Base-by-base conservation (phyloP, 2,329 filamentous ascomycete species). In the Stagonosporopsis chrysanthemi region DNA sequence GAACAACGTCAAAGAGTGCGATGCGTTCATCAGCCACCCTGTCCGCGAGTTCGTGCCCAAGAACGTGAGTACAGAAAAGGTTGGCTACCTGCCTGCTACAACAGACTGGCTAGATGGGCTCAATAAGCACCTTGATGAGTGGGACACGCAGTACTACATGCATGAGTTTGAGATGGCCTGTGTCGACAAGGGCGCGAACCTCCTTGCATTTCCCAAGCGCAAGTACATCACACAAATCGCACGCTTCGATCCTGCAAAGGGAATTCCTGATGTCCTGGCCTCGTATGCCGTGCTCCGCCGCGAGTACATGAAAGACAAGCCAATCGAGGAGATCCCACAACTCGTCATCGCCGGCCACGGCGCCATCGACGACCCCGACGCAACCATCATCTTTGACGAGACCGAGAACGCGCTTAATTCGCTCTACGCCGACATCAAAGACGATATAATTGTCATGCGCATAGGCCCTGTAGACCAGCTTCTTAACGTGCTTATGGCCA, bases 81-180 rank as follows among this genome's bases (percentile, higher is more conserved):
- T 94, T 0, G 87, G 85, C 1, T 92, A 92, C 72, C 80, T 94
- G 71, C 90, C 90, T 3, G 91, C 91, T 11, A 90, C 90, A 0
- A 94, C 90, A 0, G 91, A 95, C 74, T 95, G 90, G 88, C 81
- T 92, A 3, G 91, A 95, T 71, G 91, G 91, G 8, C 76, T 94
- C 64, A 95, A 93, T 80, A 95, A 95, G 75, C 77, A 80, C 23
- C 82, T 94, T 74, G 84, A 84, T 57, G 80, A 84, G 47, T 92
- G 88, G 86, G 89, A 92, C 68, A 81, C 83, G 6, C 84, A 85
- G 12, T 92, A 90, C 77, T 94, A 94, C 66, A 84, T 89, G 47
- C 86, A 90, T 63, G 81, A 88, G n/a, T 91, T 93, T 77, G 89
- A 88, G 66, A 77, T 79, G 2, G 80, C 85, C 71, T 88, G 86